Evolutionary conservation across 352 stramenopile species (phyloP).

Genomic region (Stramenopiles sp.): DNA sequence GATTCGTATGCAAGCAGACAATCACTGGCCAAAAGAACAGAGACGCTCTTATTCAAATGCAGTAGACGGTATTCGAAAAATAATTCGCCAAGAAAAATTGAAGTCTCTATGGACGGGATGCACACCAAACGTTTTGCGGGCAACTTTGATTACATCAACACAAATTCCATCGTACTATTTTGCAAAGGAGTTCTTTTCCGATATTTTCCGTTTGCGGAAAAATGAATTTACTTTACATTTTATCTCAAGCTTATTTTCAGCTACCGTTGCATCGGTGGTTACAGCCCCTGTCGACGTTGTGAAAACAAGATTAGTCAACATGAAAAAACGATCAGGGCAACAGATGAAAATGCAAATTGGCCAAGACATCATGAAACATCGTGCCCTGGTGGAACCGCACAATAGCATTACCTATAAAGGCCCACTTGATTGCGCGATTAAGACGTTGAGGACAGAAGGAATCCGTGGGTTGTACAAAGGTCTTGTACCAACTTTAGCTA

Average conservation of each 20-base stretch:
- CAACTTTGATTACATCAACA: neutral
- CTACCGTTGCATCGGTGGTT: neutral
- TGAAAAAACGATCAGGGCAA: neutral
- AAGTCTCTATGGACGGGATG: neutral
- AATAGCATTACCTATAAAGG: neutral
- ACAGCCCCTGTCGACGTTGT: neutral
- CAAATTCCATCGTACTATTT: conserved; percentile 8
- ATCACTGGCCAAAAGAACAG: neutral
- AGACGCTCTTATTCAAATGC: neutral
- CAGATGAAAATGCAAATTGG: neutral
- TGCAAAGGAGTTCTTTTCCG: neutral
- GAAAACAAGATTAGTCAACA: neutral
- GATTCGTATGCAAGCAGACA: neutral
- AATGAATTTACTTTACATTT: neutral
- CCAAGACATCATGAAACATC: neutral
- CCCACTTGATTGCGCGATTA: neutral
- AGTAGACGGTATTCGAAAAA: neutral
- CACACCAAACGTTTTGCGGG: neutral
- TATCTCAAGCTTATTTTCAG: neutral
- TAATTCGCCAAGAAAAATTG: neutral
- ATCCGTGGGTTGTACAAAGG: neutral
- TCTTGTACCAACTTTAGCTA: neutral
- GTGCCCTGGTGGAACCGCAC: neutral
- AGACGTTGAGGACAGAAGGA: neutral
- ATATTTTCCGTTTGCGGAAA: neutral